Evolutionary conservation across 441 rosid species (phyloP).

Genomic region (Rhodomyrtus psidioides): DNA sequence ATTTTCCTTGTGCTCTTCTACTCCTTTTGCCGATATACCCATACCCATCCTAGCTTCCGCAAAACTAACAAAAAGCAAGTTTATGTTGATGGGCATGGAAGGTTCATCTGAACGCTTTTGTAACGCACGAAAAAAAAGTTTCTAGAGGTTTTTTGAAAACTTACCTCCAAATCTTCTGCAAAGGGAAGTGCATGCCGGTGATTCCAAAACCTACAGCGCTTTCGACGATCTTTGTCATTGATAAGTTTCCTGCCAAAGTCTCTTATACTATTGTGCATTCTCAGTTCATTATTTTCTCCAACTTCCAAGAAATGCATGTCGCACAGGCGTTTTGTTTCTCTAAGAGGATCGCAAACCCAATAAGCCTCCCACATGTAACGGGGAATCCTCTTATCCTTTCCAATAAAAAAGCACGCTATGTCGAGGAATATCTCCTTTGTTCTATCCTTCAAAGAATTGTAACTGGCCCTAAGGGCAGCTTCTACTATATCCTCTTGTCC

Average conservation of each 20-base stretch:
- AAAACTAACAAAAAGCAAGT: too few species aligned
- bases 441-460: fast-evolving
- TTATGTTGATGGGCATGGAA: not conserved
- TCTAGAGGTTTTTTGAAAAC: not conserved
- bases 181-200: too few species aligned
- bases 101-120: not conserved
- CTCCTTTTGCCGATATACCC: too few species aligned
- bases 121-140: not conserved
- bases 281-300: too few species aligned
- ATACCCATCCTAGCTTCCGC: too few species aligned
- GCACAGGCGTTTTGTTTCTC: not conserved
- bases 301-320: too few species aligned
- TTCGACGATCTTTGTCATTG: too few species aligned
- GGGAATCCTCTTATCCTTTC: not conserved
- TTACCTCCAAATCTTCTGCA: too few species aligned
- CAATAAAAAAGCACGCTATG: not conserved
- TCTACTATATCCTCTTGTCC: fast-evolving
- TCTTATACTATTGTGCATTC: too few species aligned
- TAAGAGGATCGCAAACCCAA: fast-evolving
- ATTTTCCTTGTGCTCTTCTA: too few species aligned
- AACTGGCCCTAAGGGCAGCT: not conserved
- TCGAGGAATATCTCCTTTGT: not conserved
- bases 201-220: too few species aligned
- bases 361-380: not conserved
- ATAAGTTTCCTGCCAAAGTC: too few species aligned